Base-by-base conservation (phyloP, 768 basidiomycete genomes). In the Nidularia pulvinata region DNA sequence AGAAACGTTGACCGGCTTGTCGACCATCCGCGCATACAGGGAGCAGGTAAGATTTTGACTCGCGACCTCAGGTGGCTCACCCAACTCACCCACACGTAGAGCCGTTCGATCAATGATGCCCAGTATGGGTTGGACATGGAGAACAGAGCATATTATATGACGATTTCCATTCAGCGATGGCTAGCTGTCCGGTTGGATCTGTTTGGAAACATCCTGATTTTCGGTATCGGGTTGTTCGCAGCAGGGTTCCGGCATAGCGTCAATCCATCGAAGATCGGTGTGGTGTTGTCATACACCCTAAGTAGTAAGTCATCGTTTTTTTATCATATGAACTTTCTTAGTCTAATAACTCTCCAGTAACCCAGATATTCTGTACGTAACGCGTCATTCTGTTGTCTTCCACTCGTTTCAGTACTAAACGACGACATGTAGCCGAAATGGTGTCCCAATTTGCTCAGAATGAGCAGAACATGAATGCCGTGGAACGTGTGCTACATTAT, bases 381-480 rank as follows among this genome's bases (percentile, higher is more conserved):
- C 46, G 19, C 33, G 39, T 37, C 39, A 16, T 46, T 50, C 9
- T 60, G 45, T 52, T 45, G 25, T 16, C 48, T 45, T 14, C 56
- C 14, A 44, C 9, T n/a, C n/a, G 16, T 48, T 53, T 14, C 25
- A 35, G 48, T 11, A 43, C 49, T 46, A 61, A 11, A 19, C 19
- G 19, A 19, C 19, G 19, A 19, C 19, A 19, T 19, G 19, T 19
- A 84, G 81, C 82, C 5, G 74, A 82, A 55, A 75, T 85, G 65
- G 74, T 86, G 13, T 71, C 78, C 1, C 71, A 75, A 33, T 86
- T 82, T 58, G 83, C 85, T 4, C 72, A 76, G 56, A 84, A 80
- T 56, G 85, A 86, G 61, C 83, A 86, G 64, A 84, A 85, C 61
- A 88, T 89, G 81, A 88, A 89, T 59, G 81, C 84, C 0, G 86